Evolutionary conservation across 495 filamentous ascomycete species (phyloP).

Genomic region (Penicillium bovifimosum): DNA sequence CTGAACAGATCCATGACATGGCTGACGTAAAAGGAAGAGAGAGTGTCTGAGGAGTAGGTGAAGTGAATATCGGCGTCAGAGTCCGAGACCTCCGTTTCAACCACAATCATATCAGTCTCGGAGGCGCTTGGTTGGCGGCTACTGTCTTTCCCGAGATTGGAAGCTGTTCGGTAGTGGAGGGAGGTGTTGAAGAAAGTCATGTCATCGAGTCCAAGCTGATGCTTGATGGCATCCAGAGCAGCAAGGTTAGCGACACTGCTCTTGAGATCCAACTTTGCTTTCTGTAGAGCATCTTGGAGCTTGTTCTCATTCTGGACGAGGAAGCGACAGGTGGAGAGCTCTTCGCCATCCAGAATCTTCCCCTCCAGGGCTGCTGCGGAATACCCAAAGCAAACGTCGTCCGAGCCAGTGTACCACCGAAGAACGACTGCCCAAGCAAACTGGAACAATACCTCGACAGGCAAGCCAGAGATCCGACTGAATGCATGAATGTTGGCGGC

Average conservation of each 20-base stretch:
- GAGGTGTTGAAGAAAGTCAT: conserved; percentile 47
- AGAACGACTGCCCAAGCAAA: conserved; percentile 52
- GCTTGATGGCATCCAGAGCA: conserved; percentile 38
- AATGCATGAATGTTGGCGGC: conserved; percentile 31
- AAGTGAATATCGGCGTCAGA: conserved; percentile 32
- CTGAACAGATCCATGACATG: conserved; percentile 37
- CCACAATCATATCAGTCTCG: conserved; percentile 50
- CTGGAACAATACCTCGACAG: conserved; percentile 34
- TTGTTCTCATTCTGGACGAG: conserved; percentile 29
- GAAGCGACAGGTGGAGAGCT: conserved; percentile 31
- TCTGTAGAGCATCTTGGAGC: conserved; percentile 32
- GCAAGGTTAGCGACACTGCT: conserved; percentile 31
- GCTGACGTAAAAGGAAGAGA: conserved; percentile 32
- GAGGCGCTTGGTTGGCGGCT: conserved; percentile 1
- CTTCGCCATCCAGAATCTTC: conserved; percentile 1
- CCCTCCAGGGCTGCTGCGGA: conserved; percentile 24
- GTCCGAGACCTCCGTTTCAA: conserved; percentile 49
- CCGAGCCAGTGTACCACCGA: conserved; percentile 45
- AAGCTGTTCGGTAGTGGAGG: conserved; percentile 31
- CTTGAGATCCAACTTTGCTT: conserved; percentile 32
- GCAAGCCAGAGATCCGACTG: conserved; percentile 26
- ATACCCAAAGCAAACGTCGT: conserved; percentile 53
- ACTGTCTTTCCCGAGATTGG: conserved; percentile 8
- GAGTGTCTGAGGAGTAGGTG: conserved; percentile 31
- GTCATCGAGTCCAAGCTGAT: conserved; percentile 32